Conservation (phyloP, 2,329 filamentous ascomycete genomes). For the Onygenales sp. region DNA sequence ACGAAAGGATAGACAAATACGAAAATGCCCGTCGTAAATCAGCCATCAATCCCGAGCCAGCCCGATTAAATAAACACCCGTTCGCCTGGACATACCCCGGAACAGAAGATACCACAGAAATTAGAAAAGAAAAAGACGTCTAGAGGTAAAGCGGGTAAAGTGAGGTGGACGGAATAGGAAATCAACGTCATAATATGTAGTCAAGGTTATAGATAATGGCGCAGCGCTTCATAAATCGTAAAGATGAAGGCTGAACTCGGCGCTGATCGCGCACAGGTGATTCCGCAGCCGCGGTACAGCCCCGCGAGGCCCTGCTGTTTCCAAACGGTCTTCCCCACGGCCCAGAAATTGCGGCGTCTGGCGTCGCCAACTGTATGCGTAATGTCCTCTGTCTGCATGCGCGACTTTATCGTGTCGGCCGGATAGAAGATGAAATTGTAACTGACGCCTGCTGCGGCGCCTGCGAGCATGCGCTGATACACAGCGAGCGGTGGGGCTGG, state of each 20-base stretch:
- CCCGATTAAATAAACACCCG: no score
- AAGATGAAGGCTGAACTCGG: slow-evolving; percentile 99
- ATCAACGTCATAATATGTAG: neutral
- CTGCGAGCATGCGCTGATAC: slow-evolving; percentile 79
- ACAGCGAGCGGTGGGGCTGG: slow-evolving; percentile 51
- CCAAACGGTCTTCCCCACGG: slow-evolving; percentile 68
- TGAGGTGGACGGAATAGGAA: slow-evolving; percentile 1
- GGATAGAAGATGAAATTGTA: slow-evolving; percentile 99
- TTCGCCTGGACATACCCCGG: no score
- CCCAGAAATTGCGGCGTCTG: slow-evolving; percentile 57
- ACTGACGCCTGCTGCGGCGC: slow-evolving; percentile 77
- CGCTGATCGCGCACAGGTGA: slow-evolving; percentile 77
- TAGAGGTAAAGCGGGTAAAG: no score
- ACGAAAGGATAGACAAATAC: no score
- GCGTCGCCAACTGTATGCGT: slow-evolving; percentile 30
- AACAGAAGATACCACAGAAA: no score
- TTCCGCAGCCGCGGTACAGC: slow-evolving; percentile 88
- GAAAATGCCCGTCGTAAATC: no score
- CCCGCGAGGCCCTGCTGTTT: slow-evolving; percentile 70
- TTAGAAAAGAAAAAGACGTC: no score
- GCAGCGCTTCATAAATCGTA: slow-evolving; percentile 83
- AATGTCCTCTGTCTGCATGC: slow-evolving; percentile 84
- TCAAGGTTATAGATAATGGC: slow-evolving; percentile 48
- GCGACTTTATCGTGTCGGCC: slow-evolving; percentile 92
- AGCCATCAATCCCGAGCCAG: no score